Evolutionary conservation across 768 basidiomycete species (phyloP).

Genomic region (Boletus reticulatus): DNA sequence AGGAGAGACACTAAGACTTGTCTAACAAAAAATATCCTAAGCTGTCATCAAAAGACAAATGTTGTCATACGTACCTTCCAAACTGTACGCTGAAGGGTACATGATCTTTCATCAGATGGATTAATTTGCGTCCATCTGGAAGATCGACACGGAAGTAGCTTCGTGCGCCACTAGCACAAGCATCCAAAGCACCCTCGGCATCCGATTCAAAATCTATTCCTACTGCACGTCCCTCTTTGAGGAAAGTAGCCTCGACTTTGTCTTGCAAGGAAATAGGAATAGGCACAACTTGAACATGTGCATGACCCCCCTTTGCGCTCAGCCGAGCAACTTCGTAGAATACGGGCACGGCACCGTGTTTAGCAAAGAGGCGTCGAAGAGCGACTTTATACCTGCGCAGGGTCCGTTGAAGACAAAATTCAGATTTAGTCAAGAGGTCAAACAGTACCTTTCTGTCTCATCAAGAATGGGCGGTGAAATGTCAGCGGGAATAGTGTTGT

Average conservation of each 20-base stretch:
- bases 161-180: conserved; percentile 46
- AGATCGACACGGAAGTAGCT: conserved; percentile 92
- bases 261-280: conserved; percentile 62
- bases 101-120: conserved; percentile 79
- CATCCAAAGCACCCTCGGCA: conserved; percentile 57
- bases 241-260: conserved; percentile 69
- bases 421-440: conserved; percentile 5
- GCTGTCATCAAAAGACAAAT: background rate
- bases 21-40: conserved; percentile 42
- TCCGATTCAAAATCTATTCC: conserved; percentile 79
- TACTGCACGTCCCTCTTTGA: conserved; percentile 58
- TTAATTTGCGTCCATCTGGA: conserved; percentile 80
- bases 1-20: conserved; percentile 79
- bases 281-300: conserved; percentile 87
- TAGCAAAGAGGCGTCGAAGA: conserved; percentile 67
- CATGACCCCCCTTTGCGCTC: conserved; percentile 86
- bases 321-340: conserved; percentile 87
- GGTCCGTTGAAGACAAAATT: background rate
- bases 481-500: conserved; percentile 76
- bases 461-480: conserved; percentile 70
- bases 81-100: conserved; percentile 89
- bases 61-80: conserved; percentile 60
- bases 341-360: conserved; percentile 65
- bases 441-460: conserved; percentile 71
- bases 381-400: conserved; percentile 71